Evolutionary conservation across 495 filamentous ascomycete species (phyloP).

Genomic region (Staphylotrichum longicolle): DNA sequence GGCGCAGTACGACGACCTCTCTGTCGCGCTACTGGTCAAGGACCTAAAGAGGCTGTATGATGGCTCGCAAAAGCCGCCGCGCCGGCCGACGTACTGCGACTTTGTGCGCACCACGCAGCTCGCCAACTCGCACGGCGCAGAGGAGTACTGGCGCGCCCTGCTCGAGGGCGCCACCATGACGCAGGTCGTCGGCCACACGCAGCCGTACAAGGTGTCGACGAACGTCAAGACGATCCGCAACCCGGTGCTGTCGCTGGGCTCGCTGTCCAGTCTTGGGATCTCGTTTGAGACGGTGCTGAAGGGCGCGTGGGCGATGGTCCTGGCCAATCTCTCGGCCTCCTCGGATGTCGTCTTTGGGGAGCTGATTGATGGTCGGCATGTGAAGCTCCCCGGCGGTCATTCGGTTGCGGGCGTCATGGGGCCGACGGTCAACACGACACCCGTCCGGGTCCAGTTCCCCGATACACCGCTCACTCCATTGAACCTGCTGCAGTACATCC

Average conservation of each 20-base stretch:
- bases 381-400: constrained; percentile 37
- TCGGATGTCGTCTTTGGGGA: constrained; percentile 52
- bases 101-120: constrained; percentile 39
- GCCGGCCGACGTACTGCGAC: constrained; percentile 44
- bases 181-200: constrained; percentile 41
- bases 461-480: constrained; percentile 43
- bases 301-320: constrained; percentile 48
- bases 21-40: constrained; percentile 41
- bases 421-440: constrained; percentile 43
- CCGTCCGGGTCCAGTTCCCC: constrained; percentile 44
- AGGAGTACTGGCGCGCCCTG: constrained; percentile 43
- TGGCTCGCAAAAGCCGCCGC: constrained; percentile 32
- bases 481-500: constrained; percentile 41
- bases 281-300: constrained; percentile 47
- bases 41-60: constrained; percentile 47
- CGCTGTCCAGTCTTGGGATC: constrained; percentile 34
- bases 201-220: constrained; percentile 37
- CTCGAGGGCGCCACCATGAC: constrained; percentile 45
- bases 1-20: constrained; percentile 48
- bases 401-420: constrained; percentile 44
- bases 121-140: constrained; percentile 36
- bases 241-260: constrained; percentile 35
- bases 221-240: constrained; percentile 39
- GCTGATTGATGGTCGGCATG: constrained; percentile 48
- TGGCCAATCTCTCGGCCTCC: constrained; percentile 44